Base-by-base conservation (phyloP, 2,329 filamentous ascomycete genomes). In the Lasiodiplodia hormozganensis region DNA sequence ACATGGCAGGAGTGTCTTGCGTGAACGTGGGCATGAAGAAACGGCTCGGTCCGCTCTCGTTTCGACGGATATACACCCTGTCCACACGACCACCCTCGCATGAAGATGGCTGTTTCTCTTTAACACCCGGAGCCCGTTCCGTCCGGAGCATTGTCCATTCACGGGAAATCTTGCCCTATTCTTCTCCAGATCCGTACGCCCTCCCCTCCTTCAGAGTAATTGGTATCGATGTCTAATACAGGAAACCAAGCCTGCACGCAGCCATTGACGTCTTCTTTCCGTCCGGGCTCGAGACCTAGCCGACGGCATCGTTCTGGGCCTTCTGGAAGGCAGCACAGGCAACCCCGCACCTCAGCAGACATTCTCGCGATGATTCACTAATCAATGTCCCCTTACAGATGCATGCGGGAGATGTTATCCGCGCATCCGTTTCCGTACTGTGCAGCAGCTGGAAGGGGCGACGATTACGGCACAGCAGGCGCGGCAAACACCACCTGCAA, bases 301-400 rank as follows among this genome's bases (percentile, higher is more conserved):
- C 43, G 43, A 18, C 8, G 21, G 43, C 43, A n/a, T 47, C 18
- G 43, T 21, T 11, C n/a, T 47, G 43, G 43, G 43, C 43, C 18
- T 47, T 47, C 21, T 10, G 21, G 43, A 47, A 47, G 43, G 43
- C n/a, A 47, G n/a, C 43, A n/a, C 21, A 21, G 11, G 43, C n/a
- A 47, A 47, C 60, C 43, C 60, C 43, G 31, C 43, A 64, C 47
- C 51, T 64, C 60, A 64, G 28, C 60, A 64, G 60, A 64, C n/a
- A 64, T 64, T 64, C 60, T 64, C 60, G 60, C 57, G 57, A 60
- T n/a, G 12, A 64, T 52, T 51, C 60, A 51, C 43, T 51, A 64
- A 64, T 64, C 60, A 64, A n/a, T 25, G 18, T 11, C 60, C 60
- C 60, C 60, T 38, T 52, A 64, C 43, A 21, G 60, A 28, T 64